Conservation (phyloP, 2,329 filamentous ascomycete genomes). For the Cercospora berteroae region DNA sequence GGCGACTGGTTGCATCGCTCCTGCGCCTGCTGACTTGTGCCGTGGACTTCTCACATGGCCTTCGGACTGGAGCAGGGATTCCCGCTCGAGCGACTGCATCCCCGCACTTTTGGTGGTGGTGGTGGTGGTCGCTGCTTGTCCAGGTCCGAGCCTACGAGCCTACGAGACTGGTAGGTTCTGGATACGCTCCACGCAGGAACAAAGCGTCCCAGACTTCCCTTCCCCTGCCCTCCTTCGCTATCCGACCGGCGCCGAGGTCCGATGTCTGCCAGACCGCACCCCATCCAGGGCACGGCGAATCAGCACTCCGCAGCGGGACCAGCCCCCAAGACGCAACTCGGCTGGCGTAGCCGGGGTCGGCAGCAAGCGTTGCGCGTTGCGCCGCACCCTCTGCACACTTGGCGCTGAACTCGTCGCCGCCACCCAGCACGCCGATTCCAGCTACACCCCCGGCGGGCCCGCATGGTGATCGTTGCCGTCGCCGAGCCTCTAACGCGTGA, state of each 20-base stretch:
- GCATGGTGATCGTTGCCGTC: constrained; percentile 3
- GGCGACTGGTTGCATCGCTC: constrained; percentile 10
- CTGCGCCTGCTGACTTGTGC: not conserved
- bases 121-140: not conserved
- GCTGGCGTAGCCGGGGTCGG: constrained; percentile 1
- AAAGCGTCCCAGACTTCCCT: not conserved
- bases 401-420: not conserved
- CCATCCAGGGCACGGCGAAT: not conserved
- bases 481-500: constrained; percentile 8
- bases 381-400: not conserved
- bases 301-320: not conserved
- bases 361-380: not conserved
- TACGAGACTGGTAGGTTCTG: not conserved
- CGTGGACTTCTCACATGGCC: not conserved
- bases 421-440: not conserved
- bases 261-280: not conserved
- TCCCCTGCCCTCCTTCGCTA: not conserved
- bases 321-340: not conserved
- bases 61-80: not conserved
- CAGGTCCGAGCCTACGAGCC: not conserved
- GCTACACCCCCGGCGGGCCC: not conserved
- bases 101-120: constrained; percentile 3
- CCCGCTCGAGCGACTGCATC: not conserved
- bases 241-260: constrained; percentile 4
- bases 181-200: constrained; percentile 1